These are phyloP conservation scores for Rhodotorula mucilaginosa DNA, from an alignment of 1,284 basidiomycete species.

Conservation along the genomic window DNA sequence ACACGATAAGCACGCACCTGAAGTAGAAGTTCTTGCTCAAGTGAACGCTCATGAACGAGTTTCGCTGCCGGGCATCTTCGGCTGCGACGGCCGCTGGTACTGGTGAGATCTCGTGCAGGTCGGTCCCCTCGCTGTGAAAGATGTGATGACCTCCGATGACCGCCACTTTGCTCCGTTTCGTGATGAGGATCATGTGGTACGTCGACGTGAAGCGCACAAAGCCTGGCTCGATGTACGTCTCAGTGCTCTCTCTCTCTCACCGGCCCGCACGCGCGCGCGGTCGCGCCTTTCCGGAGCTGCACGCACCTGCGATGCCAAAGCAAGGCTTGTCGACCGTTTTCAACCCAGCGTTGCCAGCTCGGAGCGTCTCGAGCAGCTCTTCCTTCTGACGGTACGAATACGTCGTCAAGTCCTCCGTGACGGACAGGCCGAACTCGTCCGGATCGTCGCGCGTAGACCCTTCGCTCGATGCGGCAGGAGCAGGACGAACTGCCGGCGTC, in stretches of 20 bases:
- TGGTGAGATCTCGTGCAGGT: slow-evolving; percentile 65
- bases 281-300: too few species aligned
- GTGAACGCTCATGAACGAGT: slow-evolving; percentile 95
- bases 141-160: slow-evolving; percentile 94
- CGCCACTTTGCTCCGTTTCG: slow-evolving; percentile 86
- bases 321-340: slow-evolving; percentile 66
- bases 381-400: slow-evolving; percentile 87
- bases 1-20: slow-evolving; percentile 58
- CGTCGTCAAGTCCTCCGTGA: slow-evolving; percentile 80
- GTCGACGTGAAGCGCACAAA: slow-evolving; percentile 86
- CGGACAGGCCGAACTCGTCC: slow-evolving; percentile 51
- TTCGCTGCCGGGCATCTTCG: slow-evolving; percentile 60
- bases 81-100: slow-evolving; percentile 16
- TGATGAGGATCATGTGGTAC: slow-evolving; percentile 85
- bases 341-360: slow-evolving; percentile 91
- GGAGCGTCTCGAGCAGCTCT: slow-evolving; percentile 86
- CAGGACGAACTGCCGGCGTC: slow-evolving; percentile 4
- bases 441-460: slow-evolving; percentile 1
- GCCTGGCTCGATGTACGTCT: slow-evolving; percentile 54
- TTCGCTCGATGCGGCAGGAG: background rate
- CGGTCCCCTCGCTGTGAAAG: slow-evolving; percentile 92
- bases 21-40: slow-evolving; percentile 99
- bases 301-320: slow-evolving; percentile 15
- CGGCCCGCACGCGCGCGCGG: too few species aligned
- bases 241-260: too few species aligned